Evolutionary conservation across 371 early-diverging fungal genomes (phyloP), one percentile per base, ranked within the genome.

Genomic region (Funneliformis caledonium): DNA sequence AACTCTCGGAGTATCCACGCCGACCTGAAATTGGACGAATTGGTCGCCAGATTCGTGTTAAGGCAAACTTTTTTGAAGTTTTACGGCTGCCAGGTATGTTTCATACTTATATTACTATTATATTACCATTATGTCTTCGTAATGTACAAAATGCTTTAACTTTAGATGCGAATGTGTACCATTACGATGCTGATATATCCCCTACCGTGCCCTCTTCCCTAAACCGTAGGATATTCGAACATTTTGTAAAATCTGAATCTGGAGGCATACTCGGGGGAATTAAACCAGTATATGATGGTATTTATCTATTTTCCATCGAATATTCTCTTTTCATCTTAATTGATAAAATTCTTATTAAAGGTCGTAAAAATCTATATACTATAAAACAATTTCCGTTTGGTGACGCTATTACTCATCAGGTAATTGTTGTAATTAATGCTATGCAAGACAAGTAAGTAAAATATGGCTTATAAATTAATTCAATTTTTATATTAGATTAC

Each of bases 291-390:
- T 91, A 85, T 84, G 91, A 91, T 78, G 89, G 91, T 56, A 85
- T 67, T 26, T 67, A 67, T 37, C 37, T 37, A 7, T 67, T 67
- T 22, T 42, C 31, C 14, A 67, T 67, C 31, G 14, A 67, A 10
- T 67, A 2, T 4, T 42, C 43, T 9, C 6, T 37, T 67, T 31
- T 31, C 6, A 8, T 3, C 12, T 67, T 67, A 2, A 14, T 72
- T n/a, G 19, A 60, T 60, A 14, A 60, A 50, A n/a, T 9, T 47
- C 0, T 47, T 47, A 9, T 10, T 47, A 47, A 2, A 72, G 73
- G 73, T 11, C 47, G 91, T 56, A 87, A 88, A 81, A 90, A 88
- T 69, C 83, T 92, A 2, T 93, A 85, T 81, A 83, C 93, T 10
- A 83, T 88, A 1, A 81, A 85, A 45, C 82, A 85, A 2, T 79